These are phyloP conservation scores for Cornus controversa DNA, from an alignment of 148 eudicot genomes.

Conservation along the genomic window DNA sequence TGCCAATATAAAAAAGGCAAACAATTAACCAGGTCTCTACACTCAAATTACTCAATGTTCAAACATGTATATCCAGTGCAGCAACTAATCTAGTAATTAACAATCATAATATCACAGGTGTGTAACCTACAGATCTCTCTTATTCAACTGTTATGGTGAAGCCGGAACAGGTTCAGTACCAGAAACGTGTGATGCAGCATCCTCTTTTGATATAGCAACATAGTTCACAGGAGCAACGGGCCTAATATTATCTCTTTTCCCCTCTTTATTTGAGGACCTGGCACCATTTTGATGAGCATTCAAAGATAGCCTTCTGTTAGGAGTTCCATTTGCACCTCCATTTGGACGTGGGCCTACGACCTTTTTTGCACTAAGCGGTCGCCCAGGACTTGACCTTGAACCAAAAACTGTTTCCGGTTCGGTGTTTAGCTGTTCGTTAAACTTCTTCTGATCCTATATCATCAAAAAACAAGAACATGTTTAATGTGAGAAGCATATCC, in stretches of 20 bases:
- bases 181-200: conserved; percentile 74
- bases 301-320: conserved; percentile 66
- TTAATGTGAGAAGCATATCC: not conserved
- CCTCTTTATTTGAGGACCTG: conserved; percentile 63
- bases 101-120: conserved; percentile 9
- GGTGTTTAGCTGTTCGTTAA: conserved; percentile 61
- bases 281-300: conserved; percentile 62
- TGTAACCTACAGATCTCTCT: not conserved
- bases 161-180: conserved; percentile 59
- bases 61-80: conserved; percentile 11
- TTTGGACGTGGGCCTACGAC: conserved; percentile 76
- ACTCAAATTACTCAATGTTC: conserved; percentile 8
- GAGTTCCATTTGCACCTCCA: conserved; percentile 65
- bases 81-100: conserved; percentile 11
- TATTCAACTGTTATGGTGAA: conserved; percentile 44
- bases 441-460: conserved; percentile 89
- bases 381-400: conserved; percentile 84
- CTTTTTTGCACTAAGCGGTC: conserved; percentile 63
- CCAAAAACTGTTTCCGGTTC: conserved; percentile 69
- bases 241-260: conserved; percentile 62
- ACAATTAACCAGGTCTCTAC: conserved; percentile 21
- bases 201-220: conserved; percentile 76
- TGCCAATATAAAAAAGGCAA: not conserved
- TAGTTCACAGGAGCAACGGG: conserved; percentile 75
- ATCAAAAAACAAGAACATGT: not conserved